Conservation (phyloP, 371 early-diverging fungal genomes). For the Apophysomyces elegans region DNA sequence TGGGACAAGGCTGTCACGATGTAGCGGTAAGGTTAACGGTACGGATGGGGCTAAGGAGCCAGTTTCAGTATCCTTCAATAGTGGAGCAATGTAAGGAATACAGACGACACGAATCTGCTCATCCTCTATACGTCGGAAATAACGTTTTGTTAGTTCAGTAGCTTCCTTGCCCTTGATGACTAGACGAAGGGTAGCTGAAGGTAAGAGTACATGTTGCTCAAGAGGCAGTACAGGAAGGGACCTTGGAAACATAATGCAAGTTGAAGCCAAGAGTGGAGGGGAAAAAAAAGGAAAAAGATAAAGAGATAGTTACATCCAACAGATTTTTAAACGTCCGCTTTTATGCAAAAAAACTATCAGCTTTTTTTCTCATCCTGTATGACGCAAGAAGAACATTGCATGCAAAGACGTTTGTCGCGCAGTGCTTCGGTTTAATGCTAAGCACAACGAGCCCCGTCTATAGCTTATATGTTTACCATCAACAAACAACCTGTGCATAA, state of each 20-base stretch:
- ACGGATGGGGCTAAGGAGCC: constrained; percentile 1
- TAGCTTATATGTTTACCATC: too few relatives aligned
- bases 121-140: constrained; percentile 27
- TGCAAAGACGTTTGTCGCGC: too few relatives aligned
- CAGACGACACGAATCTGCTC: constrained; percentile 46
- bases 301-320: too few relatives aligned
- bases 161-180: constrained; percentile 42
- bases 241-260: constrained; percentile 21
- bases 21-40: constrained; percentile 9
- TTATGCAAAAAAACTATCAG: too few relatives aligned
- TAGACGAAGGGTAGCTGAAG: constrained; percentile 37
- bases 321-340: too few relatives aligned
- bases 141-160: constrained; percentile 29
- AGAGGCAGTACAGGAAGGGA: constrained; percentile 38
- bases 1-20: constrained; percentile 14
- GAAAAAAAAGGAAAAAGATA: neutral
- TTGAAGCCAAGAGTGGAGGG: neutral
- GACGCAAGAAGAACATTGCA: too few relatives aligned
- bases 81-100: constrained; percentile 26
- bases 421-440: too few relatives aligned
- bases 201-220: constrained; percentile 39
- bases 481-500: too few relatives aligned
- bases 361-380: too few relatives aligned
- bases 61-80: constrained; percentile 4
- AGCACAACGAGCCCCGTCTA: too few relatives aligned